Conservation (phyloP, 805 yeast species). For the Wilhelminamyces savonicus region DNA sequence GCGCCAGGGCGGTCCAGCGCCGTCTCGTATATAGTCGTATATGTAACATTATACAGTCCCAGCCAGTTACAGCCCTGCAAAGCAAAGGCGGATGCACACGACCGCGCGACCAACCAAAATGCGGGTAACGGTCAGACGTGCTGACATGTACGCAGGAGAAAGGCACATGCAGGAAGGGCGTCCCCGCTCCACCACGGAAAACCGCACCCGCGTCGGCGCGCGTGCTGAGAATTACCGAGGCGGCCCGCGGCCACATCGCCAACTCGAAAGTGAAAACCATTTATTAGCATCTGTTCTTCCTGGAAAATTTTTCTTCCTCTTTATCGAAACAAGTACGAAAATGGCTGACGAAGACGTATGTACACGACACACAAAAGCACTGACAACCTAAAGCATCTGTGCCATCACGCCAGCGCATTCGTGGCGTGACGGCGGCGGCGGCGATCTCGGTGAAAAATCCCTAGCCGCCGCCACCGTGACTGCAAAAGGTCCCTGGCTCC, state of each 20-base stretch:
- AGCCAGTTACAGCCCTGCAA: too few species aligned
- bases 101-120: too few species aligned
- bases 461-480: too few species aligned
- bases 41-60: too few species aligned
- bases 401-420: neutral
- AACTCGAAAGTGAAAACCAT: conserved; percentile 7
- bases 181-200: neutral
- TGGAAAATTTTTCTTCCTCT: conserved; percentile 10
- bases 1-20: too few species aligned
- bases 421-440: neutral
- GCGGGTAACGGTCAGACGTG: too few species aligned
- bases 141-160: too few species aligned
- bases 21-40: too few species aligned
- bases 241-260: conserved; percentile 2
- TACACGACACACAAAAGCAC: too few species aligned
- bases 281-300: conserved; percentile 12
- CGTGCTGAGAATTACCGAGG: conserved; percentile 6
- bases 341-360: conserved; percentile 41
- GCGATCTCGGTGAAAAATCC: neutral
- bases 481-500: too few species aligned
- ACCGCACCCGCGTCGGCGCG: conserved; percentile 1
- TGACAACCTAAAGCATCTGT: neutral
- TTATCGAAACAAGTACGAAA: conserved; percentile 10
- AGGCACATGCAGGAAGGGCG: conserved; percentile 2
- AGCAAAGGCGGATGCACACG: too few species aligned